Evolutionary conservation across 371 early-diverging fungal genomes (phyloP), one percentile per base, ranked within the genome.

Genomic region (Actinomortierella ambigua): DNA sequence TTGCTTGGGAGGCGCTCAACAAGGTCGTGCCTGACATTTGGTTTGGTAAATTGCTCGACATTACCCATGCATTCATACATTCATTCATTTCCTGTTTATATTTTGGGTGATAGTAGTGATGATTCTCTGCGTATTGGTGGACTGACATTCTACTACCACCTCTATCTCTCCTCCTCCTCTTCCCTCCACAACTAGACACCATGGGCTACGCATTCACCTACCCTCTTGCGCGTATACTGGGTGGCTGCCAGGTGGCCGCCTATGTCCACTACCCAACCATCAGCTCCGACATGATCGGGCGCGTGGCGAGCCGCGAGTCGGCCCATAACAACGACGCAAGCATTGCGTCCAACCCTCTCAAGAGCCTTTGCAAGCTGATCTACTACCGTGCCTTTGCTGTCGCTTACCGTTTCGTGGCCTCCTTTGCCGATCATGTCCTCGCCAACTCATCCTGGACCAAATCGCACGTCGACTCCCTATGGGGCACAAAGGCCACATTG

Each of bases 191-290:
- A 24, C 11, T 68, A 91, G 97, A 98, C 63, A 94, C 98, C 0
- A 89, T 96, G 81, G 99, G 99, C 23, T 95, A 91, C 68, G 96
- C 96, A 11, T 97, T 98, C 61, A 91, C 92, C 1, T 96, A 93
- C 68, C 98, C 97, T 4, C 41, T 95, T 2, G 90, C 90, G 0
- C 82, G 83, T 62, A 61, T 81, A 29, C 57, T 94, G n/a, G 81
- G 84, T 17, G 77, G 83, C 0, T 77, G 80, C 64, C 84, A 77
- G 46, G 87, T 97, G 13, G 88, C 89, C 2, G 85, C 96, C 1
- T 98, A 98, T 68, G 92, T 93, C 14, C 99, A 98, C 75, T 98
- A 98, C 61, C 99, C 99, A 2, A 89, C 92, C 3, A 94, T 98
- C 55, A 94, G 95, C 65, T 87, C 95, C n/a, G 99, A 98, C 65